Conservation (phyloP, 768 basidiomycete species). For the Rhodotorula graminis region DNA sequence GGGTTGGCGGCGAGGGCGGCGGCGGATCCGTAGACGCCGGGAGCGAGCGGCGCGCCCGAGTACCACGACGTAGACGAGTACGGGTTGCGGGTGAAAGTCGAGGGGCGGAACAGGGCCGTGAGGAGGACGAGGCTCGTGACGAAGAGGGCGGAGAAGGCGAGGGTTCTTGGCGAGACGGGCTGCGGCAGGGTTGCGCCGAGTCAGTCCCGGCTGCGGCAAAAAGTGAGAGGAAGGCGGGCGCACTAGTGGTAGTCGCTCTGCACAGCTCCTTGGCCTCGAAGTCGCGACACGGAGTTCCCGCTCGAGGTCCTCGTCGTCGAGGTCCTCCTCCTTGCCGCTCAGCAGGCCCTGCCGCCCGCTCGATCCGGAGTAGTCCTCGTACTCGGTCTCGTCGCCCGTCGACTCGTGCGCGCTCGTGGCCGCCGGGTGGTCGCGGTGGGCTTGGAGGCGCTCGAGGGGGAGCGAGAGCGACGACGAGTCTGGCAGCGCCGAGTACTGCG, state of each 20-base stretch:
- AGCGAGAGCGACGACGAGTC: background rate
- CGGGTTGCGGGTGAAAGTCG: background rate
- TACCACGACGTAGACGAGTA: slow-evolving; percentile 4
- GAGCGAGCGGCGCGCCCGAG: slow-evolving; percentile 9
- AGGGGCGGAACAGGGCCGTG: slow-evolving; percentile 29
- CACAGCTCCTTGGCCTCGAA: background rate
- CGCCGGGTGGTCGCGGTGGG: background rate
- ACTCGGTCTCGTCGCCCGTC: background rate
- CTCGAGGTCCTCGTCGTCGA: background rate
- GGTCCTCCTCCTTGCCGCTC: background rate
- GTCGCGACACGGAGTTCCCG: background rate
- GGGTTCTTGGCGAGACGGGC: slow-evolving; percentile 12
- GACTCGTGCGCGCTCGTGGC: background rate
- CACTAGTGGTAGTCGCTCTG: background rate
- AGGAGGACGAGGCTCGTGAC: slow-evolving; percentile 14
- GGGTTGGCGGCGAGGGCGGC: slow-evolving; percentile 11
- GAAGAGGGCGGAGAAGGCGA: slow-evolving; percentile 15
- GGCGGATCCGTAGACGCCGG: slow-evolving; percentile 4
- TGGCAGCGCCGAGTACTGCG: background rate
- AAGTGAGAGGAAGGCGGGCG: background rate
- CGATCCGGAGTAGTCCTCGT: background rate
- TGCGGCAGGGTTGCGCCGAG: no score
- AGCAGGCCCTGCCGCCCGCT: background rate
- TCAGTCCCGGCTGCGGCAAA: no score
- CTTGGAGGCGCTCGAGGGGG: background rate